Conservation (phyloP, 495 filamentous ascomycete genomes). For the Trichocladium antarcticum region DNA sequence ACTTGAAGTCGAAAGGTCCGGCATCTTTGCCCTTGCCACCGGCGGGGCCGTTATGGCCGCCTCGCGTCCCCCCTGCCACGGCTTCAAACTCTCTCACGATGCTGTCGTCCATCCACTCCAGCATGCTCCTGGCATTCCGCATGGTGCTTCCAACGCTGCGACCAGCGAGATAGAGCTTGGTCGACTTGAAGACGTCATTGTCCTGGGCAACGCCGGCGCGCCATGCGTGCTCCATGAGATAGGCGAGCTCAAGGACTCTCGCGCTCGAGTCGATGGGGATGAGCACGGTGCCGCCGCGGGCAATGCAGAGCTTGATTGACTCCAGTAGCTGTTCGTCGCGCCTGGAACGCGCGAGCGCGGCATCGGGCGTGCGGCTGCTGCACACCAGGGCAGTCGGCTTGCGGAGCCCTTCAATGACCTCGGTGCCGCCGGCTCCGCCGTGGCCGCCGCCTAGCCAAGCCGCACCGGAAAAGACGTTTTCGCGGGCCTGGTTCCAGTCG, state of each 20-base stretch:
- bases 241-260: slow-evolving; percentile 83
- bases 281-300: slow-evolving; percentile 80
- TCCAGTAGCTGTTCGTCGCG: slow-evolving; percentile 77
- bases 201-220: slow-evolving; percentile 46
- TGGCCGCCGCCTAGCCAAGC: slow-evolving; percentile 81
- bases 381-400: slow-evolving; percentile 91
- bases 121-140: slow-evolving; percentile 82
- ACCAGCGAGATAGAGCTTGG: slow-evolving; percentile 73
- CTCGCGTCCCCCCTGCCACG: slow-evolving; percentile 43
- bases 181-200: slow-evolving; percentile 52
- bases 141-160: slow-evolving; percentile 71
- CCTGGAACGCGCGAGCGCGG: slow-evolving; percentile 55
- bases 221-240: slow-evolving; percentile 88
- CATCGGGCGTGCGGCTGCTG: slow-evolving; percentile 67
- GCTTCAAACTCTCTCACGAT: slow-evolving; percentile 87
- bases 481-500: slow-evolving; percentile 91
- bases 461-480: slow-evolving; percentile 86
- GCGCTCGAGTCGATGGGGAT: slow-evolving; percentile 94
- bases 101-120: slow-evolving; percentile 97
- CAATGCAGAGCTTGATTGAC: slow-evolving; percentile 64
- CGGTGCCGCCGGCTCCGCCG: slow-evolving; percentile 55
- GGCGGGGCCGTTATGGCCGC: slow-evolving; percentile 34
- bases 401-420: slow-evolving; percentile 84
- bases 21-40: slow-evolving; percentile 34
- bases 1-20: slow-evolving; percentile 83